These are phyloP conservation scores for Lentinula guzmanii DNA, from an alignment of 768 basidiomycete species.

Conservation along the genomic window DNA sequence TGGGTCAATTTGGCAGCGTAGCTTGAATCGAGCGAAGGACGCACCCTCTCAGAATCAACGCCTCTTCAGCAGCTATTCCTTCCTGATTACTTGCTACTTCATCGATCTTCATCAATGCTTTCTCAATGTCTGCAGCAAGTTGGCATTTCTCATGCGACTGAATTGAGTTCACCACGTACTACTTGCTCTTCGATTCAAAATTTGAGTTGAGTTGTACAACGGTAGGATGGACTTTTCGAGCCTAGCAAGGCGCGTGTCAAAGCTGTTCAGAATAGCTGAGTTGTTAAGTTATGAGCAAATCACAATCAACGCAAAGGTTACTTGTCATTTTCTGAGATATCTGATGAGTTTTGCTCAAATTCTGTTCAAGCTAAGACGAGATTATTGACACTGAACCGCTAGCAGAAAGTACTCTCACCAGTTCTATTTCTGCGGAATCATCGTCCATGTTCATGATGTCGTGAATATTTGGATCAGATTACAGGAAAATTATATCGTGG, in stretches of 20 bases:
- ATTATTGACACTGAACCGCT: background rate
- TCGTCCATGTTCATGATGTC: constrained; percentile 19
- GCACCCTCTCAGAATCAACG: constrained; percentile 72
- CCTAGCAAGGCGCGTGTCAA: constrained; percentile 75
- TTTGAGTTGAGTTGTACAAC: constrained; percentile 72
- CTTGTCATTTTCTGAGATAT: constrained; percentile 85
- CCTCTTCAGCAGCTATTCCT: constrained; percentile 72
- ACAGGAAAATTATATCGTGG: background rate
- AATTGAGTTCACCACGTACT: constrained; percentile 41
- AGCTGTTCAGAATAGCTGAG: constrained; percentile 76
- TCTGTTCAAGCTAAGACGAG: constrained; percentile 69
- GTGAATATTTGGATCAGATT: no score
- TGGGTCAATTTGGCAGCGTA: no score
- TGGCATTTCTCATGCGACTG: background rate
- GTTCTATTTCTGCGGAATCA: constrained; percentile 52
- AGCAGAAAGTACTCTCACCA: constrained; percentile 25
- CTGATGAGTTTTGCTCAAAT: constrained; percentile 78
- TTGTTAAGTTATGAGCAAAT: constrained; percentile 8
- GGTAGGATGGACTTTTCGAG: constrained; percentile 84
- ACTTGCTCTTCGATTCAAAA: constrained; percentile 61
- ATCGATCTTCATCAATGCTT: constrained; percentile 71
- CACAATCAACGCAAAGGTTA: constrained; percentile 28
- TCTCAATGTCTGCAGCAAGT: constrained; percentile 62
- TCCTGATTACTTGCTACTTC: constrained; percentile 72
- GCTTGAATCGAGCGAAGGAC: constrained; percentile 11